Base-by-base conservation (phyloP, 202 grass and related monocot species). In the Carex sylvatica region DNA sequence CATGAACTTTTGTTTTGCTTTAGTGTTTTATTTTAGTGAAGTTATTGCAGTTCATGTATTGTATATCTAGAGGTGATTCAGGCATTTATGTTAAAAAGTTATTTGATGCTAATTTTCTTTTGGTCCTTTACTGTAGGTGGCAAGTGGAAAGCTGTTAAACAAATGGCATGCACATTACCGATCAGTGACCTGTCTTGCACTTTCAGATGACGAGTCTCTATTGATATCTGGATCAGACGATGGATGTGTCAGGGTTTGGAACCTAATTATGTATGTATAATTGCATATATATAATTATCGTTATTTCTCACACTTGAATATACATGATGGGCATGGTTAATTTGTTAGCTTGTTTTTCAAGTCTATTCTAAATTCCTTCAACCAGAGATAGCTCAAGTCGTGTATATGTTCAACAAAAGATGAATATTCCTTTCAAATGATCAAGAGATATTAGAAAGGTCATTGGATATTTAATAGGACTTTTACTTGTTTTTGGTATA, bases 91-190 rank as follows among this genome's bases (percentile, higher is more conserved):
- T 62, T 62, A 3, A 13, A 26, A 62, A 23, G 1, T 62, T 62
- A 26, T 62, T 26, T 62, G 60, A 26, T 62, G 19, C 20, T 62
- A 22, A 62, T 22, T 62, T 62, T 47, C 47, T 55, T 35, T 33
- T 35, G 24, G 49, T 56, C 26, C 23, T 81, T 61, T 4, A 79
- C 33, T 90, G 61, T 76, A 97, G 95, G 90, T 94, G 63, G 80
- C 86, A 54, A 92, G 78, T 86, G 92, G 92, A 71, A 90, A 95
- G 88, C 72, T 94, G 70, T 91, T 98, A 47, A 91, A 90, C 55
- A 89, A 86, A 79, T 98, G 96, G 96, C 74, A 85, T 54, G 96
- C 89, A 0, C 92, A 98, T 82, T 95, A 91, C 80, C 90, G 88
- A 75, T 85, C 86, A 83, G 96, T 98, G 82, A 91, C 75, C 83